A percentile compares a stretch with the other conserved stretches of the same genome.
Evolutionary conservation across 306 rosid species (phyloP).

Genomic region (Biancaea sappan): DNA sequence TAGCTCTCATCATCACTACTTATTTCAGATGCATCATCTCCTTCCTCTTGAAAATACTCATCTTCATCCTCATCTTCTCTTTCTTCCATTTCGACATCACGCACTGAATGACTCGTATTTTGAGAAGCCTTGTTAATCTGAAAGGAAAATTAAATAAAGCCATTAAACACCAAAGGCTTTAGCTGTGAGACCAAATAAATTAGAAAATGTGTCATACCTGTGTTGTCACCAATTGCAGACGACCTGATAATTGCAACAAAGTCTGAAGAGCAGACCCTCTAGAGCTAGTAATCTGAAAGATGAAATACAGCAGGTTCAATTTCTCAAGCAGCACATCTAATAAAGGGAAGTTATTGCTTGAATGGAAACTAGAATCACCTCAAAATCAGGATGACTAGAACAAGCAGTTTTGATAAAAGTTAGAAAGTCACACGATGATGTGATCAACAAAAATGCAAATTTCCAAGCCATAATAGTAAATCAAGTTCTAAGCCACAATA

Average conservation of each 20-base stretch:
- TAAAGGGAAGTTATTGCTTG: neutral
- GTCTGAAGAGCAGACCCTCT: conserved; percentile 69
- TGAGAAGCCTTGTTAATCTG: conserved; percentile 76
- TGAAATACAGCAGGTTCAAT: conserved; percentile 18
- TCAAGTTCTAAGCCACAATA: neutral
- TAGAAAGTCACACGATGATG: neutral
- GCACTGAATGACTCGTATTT: conserved; percentile 37
- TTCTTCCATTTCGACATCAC: conserved; percentile 45
- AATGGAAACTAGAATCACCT: conserved; percentile 14
- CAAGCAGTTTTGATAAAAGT: conserved; percentile 19
- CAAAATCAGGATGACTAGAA: conserved; percentile 10
- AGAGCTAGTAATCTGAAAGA: conserved; percentile 57
- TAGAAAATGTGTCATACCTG: conserved; percentile 57
- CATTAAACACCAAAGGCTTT: conserved; percentile 27
- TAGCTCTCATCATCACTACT: conserved; percentile 75
- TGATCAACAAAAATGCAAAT: neutral
- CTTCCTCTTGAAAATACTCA: conserved; percentile 59
- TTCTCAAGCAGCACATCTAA: conserved; percentile 8
- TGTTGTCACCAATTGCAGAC: conserved; percentile 77
- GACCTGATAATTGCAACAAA: conserved; percentile 80
- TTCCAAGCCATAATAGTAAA: neutral
- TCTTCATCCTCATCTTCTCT: conserved; percentile 59
- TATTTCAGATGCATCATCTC: conserved; percentile 72
- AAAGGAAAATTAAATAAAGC: conserved; percentile 18
- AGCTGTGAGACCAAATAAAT: neutral